These are phyloP conservation scores for Alternaria burnsii DNA, from an alignment of 2,329 filamentous ascomycete genomes.

Conservation along the genomic window DNA sequence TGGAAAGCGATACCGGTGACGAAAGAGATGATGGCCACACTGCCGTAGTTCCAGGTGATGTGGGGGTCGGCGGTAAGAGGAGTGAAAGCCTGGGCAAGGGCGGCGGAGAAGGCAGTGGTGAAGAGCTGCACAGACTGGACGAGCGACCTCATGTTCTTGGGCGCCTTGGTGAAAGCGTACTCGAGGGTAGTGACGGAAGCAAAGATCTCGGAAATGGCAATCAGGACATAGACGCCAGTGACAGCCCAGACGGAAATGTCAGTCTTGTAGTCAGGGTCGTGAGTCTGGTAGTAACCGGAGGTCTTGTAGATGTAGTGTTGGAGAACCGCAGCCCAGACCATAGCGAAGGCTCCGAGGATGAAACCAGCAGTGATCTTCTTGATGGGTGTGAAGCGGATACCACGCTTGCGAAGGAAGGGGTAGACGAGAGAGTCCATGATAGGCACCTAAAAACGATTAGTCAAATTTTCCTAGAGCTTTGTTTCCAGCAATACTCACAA, in stretches of 20 bases:
- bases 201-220: slow-evolving; percentile 68
- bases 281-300: slow-evolving; percentile 57
- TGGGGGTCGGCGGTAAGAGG: slow-evolving; percentile 40
- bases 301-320: slow-evolving; percentile 68
- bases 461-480: slow-evolving; percentile 70
- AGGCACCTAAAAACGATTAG: slow-evolving; percentile 26
- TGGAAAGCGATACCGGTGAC: slow-evolving; percentile 44
- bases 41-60: slow-evolving; percentile 48
- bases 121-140: slow-evolving; percentile 50
- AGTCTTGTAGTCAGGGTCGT: slow-evolving; percentile 49
- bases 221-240: slow-evolving; percentile 61
- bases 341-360: slow-evolving; percentile 68
- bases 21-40: slow-evolving; percentile 49
- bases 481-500: slow-evolving; percentile 60
- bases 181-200: slow-evolving; percentile 74
- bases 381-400: slow-evolving; percentile 75
- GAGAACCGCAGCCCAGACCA: slow-evolving; percentile 65
- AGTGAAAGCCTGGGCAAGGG: slow-evolving; percentile 41
- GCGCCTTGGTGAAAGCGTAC: slow-evolving; percentile 78
- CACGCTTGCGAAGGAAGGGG: slow-evolving; percentile 69
- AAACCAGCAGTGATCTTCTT: slow-evolving; percentile 79
- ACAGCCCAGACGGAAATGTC: slow-evolving; percentile 65
- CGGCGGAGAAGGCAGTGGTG: slow-evolving; percentile 46
- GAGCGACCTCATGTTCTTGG: slow-evolving; percentile 66
- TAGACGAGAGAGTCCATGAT: slow-evolving; percentile 71